Base-by-base conservation (phyloP, 768 basidiomycete genomes). In the Crassisporium funariophilum region DNA sequence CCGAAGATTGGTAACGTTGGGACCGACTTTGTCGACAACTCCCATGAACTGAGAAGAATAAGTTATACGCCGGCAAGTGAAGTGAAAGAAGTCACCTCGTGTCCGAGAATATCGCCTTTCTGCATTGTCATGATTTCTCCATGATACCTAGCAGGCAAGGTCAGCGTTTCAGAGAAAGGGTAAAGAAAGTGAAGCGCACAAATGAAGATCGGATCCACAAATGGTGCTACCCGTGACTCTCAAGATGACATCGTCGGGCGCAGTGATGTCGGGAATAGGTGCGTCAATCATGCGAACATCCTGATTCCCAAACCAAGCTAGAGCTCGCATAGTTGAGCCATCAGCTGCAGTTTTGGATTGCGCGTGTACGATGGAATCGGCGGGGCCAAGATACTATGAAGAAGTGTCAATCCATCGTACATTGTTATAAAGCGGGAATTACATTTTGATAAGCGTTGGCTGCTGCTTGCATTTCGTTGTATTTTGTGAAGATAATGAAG, bases 151-250 rank as follows among this genome's bases (percentile, higher is more conserved):
- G n/a, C 21, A 10, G n/a, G n/a, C n/a, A 3, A 35, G n/a, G 12
- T 19, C 17, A 27, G 15, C 13, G 2, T 13, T 8, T 10, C 20
- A 20, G 35, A 15, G 2, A 22, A 41, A 35, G 10, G 13, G 33
- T 6, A 31, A 20, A 17, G 4, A 33, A 17, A n/a, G n/a, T n/a
- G 19, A 21, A 15, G 13, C 65, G 27, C 37, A 73, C 65, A 85
- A 60, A 59, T 86, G 83, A 13, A 84, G 65, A 57, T 85, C 82
- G 4, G 78, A 82, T 4, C 87, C 83, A 53, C 85, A 87, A 38
- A 87, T 81, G 13, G 86, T 91, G 0, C 83, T 82, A 0, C 87
- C 88, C 16, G 88, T 90, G 3, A 89, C 81, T 63, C 81, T 78
- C 44, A 91, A 56, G 44, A 91, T 81, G 42, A 90, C 83, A 54